Percentiles rank a stretch among this genome's conserved stretches.
Evolutionary conservation across 176 grass and related monocot species (phyloP).

Genomic region (Echinochloa phyllopogon): DNA sequence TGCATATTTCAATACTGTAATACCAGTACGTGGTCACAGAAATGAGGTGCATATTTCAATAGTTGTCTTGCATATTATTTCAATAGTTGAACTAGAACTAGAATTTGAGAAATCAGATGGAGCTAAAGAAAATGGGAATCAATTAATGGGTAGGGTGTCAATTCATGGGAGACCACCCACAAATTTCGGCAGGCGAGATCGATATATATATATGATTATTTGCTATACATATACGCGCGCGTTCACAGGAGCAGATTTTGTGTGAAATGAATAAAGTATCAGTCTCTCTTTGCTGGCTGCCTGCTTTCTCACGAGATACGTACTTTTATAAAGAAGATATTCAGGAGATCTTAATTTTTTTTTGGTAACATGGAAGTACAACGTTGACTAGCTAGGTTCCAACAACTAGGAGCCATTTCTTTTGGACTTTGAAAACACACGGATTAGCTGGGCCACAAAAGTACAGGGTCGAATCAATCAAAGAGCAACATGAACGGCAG

Average conservation of each 20-base stretch:
- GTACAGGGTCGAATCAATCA: neutral
- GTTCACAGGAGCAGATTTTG: neutral
- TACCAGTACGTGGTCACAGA: neutral
- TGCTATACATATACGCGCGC: neutral
- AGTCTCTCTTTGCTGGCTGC: neutral
- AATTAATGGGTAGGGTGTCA: neutral
- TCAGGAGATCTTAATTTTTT: neutral
- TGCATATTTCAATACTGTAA: neutral
- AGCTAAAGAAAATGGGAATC: neutral
- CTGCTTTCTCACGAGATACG: neutral
- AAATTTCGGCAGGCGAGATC: neutral
- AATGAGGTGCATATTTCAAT: too few relatives aligned
- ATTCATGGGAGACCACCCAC: neutral
- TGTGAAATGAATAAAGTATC: slow-evolving; percentile 13
- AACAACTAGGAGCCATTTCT: neutral
- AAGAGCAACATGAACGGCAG: neutral
- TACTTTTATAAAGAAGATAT: neutral
- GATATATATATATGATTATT: neutral
- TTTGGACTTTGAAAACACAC: neutral
- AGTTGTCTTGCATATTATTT: too few relatives aligned
- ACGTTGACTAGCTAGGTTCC: neutral
- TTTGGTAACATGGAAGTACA: neutral
- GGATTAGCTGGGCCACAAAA: neutral
- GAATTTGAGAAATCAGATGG: neutral
- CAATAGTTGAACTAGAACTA: too few relatives aligned